phyloP scores from a whole-genome alignment of 768 basidiomycete species.

The Suillus brevipes region DNA sequence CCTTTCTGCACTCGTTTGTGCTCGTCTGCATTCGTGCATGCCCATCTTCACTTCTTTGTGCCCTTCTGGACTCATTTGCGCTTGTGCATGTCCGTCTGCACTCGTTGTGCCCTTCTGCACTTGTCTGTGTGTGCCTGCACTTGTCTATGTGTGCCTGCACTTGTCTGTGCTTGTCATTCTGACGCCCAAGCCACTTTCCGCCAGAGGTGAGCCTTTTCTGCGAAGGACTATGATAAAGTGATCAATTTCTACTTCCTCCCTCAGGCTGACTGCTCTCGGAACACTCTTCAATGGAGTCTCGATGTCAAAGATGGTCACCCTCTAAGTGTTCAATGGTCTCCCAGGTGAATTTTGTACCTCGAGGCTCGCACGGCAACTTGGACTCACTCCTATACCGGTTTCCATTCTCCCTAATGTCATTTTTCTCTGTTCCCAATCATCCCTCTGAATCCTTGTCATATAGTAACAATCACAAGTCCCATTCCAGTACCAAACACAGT shows the following conservation, averaged over 20 bases:
- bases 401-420: background rate
- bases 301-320: conserved; percentile 57
- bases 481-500: background rate
- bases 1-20: too few relatives aligned
- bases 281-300: conserved; percentile 67
- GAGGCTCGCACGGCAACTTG: background rate
- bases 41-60: too few relatives aligned
- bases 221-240: too few relatives aligned
- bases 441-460: background rate
- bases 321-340: conserved; percentile 71
- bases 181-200: conserved; percentile 87
- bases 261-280: conserved; percentile 64
- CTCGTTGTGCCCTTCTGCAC: too few relatives aligned
- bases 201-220: conserved; percentile 50
- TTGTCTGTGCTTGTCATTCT: too few relatives aligned
- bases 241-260: conserved; percentile 65
- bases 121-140: too few relatives aligned
- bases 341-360: conserved; percentile 40
- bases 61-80: too few relatives aligned
- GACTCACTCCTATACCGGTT: background rate
- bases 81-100: too few relatives aligned
- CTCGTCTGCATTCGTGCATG: too few relatives aligned
- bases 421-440: background rate
- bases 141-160: too few relatives aligned
- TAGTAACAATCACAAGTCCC: background rate